Evolutionary conservation across 371 early-diverging fungal genomes (phyloP).

Genomic region (Umbelopsis sp.): DNA sequence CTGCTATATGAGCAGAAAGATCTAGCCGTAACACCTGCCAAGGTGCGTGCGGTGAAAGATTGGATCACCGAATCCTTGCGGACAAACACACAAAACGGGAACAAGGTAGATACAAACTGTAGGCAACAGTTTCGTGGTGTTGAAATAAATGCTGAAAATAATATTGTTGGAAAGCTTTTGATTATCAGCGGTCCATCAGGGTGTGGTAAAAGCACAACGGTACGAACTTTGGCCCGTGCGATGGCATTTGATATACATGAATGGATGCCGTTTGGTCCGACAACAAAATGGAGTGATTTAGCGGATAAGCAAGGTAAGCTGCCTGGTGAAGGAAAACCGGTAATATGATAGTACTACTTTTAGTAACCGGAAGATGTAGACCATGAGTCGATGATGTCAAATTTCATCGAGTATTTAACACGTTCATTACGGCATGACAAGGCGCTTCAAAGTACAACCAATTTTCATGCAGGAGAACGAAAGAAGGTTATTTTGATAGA

Average conservation of each 20-base stretch:
- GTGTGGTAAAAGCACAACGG: conserved; percentile 43
- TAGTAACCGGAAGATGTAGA: conserved; percentile 11
- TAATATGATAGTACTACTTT: background rate
- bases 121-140: background rate
- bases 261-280: conserved; percentile 46
- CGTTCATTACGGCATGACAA: conserved; percentile 17
- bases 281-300: conserved; percentile 23
- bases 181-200: conserved; percentile 43
- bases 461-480: background rate
- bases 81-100: background rate
- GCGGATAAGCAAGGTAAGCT: conserved; percentile 4
- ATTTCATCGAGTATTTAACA: conserved; percentile 25
- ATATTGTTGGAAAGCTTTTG: conserved; percentile 25
- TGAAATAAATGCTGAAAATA: background rate
- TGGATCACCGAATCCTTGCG: conserved; percentile 25
- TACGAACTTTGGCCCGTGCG: conserved; percentile 29
- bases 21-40: conserved; percentile 27
- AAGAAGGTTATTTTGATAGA: conserved; percentile 44
- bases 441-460: background rate
- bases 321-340: background rate
- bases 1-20: conserved; percentile 21
- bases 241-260: conserved; percentile 36
- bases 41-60: conserved; percentile 25
- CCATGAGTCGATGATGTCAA: conserved; percentile 24
- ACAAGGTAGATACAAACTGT: conserved; percentile 11